These are phyloP conservation scores for Lolium perenne DNA, from an alignment of 176 grass and related monocot genomes.

Conservation along the genomic window DNA sequence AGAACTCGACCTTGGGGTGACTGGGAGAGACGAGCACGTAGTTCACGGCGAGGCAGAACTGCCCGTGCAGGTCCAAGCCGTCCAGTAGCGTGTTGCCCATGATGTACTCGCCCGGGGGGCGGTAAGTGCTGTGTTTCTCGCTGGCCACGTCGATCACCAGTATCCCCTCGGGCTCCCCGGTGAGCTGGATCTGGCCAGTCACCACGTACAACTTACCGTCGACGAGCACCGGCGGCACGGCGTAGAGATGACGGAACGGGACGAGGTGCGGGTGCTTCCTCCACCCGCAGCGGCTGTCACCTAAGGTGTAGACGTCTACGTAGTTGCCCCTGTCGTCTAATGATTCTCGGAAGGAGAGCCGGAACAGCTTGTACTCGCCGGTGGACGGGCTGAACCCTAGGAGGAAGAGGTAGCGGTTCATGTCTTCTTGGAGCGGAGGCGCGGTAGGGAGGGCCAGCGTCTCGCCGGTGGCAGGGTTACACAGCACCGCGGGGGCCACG, in stretches of 20 bases:
- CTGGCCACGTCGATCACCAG: not conserved
- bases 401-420: not conserved
- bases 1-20: not conserved
- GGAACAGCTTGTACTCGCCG: not conserved
- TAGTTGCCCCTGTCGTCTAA: not conserved
- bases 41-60: not conserved
- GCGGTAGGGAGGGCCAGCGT: no score
- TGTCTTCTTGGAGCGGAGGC: no score
- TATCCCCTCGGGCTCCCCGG: not conserved
- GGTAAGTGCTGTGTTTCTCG: not conserved
- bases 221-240: not conserved
- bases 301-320: not conserved
- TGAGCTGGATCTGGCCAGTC: not conserved
- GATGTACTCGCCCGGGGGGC: not conserved
- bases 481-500: not conserved
- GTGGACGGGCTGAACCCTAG: not conserved
- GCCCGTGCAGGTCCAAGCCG: not conserved
- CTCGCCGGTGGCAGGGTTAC: no score
- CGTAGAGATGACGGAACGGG: not conserved
- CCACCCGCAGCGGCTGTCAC: not conserved
- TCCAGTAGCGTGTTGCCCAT: not conserved
- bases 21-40: not conserved
- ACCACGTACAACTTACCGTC: not conserved
- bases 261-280: not conserved
- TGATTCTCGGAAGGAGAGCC: not conserved